These are phyloP conservation scores for Phytophthora podocarpi DNA, from an alignment of 352 stramenopile genomes.

Conservation along the genomic window DNA sequence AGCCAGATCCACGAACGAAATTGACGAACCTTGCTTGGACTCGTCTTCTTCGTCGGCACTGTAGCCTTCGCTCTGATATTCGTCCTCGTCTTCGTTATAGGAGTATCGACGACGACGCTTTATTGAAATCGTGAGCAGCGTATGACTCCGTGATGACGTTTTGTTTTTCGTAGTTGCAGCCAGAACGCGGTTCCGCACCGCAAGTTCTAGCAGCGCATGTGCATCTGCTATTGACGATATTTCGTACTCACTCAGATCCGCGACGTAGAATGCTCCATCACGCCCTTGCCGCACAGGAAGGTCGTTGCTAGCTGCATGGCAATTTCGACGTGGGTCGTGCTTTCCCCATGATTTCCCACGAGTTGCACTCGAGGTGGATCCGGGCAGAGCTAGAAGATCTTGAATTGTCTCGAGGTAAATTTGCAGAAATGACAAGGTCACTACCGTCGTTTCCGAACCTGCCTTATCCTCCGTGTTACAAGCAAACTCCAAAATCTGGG, in stretches of 20 bases:
- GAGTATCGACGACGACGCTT: slow-evolving; percentile 19
- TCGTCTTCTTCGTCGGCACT: slow-evolving; percentile 6
- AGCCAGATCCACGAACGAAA: slow-evolving; percentile 78
- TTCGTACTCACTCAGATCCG: slow-evolving; percentile 58
- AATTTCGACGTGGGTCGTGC: background rate
- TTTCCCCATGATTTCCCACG: slow-evolving; percentile 3
- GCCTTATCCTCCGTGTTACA: slow-evolving; percentile 9
- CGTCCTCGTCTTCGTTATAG: slow-evolving; percentile 21
- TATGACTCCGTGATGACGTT: slow-evolving; percentile 77
- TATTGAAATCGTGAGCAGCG: slow-evolving; percentile 64
- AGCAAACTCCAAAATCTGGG: slow-evolving; percentile 52
- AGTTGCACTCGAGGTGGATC: background rate
- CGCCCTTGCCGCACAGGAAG: slow-evolving; percentile 54
- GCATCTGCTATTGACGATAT: slow-evolving; percentile 55
- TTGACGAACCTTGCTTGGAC: slow-evolving; percentile 29
- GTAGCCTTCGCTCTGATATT: background rate
- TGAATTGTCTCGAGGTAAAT: slow-evolving; percentile 83
- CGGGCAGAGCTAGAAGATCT: slow-evolving; percentile 51
- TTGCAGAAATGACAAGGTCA: slow-evolving; percentile 68
- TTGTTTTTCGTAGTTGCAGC: slow-evolving; percentile 65
- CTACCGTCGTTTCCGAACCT: slow-evolving; percentile 6
- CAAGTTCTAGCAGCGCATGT: slow-evolving; percentile 48
- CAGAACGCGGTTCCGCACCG: slow-evolving; percentile 55
- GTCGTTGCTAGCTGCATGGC: slow-evolving; percentile 8
- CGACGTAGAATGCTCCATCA: slow-evolving; percentile 64